Conservation (phyloP, 208 protist genomes). For the Trypanosoma caninum region DNA sequence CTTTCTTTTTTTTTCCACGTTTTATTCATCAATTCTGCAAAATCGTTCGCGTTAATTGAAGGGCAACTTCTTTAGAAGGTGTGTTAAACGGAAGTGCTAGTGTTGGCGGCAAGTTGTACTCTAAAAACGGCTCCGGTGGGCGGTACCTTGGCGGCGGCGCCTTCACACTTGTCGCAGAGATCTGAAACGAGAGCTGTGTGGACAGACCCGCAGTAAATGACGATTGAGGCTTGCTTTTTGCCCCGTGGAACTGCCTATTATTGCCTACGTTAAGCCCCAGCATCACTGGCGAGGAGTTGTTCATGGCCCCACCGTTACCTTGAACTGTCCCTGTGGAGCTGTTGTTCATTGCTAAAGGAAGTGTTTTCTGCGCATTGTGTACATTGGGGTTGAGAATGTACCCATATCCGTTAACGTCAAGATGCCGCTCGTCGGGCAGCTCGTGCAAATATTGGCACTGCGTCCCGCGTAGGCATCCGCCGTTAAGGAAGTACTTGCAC, state of each 20-base stretch:
- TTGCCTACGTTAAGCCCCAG: conserved; percentile 30
- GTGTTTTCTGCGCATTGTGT: conserved; percentile 84
- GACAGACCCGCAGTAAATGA: conserved; percentile 18
- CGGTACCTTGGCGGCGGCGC: conserved; percentile 64
- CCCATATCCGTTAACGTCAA: conserved; percentile 82
- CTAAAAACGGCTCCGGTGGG: conserved; percentile 83
- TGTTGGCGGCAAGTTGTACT: conserved; percentile 81
- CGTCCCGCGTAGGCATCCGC: conserved; percentile 72
- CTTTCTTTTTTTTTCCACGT: background rate
- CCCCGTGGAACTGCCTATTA: conserved; percentile 17
- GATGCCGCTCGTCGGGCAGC: conserved; percentile 84
- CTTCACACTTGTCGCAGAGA: conserved; percentile 14
- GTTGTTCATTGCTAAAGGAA: conserved; percentile 34
- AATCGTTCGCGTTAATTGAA: conserved; percentile 39
- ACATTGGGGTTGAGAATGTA: conserved; percentile 89
- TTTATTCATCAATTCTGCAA: conserved; percentile 45
- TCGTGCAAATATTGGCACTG: conserved; percentile 85
- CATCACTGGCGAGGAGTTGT: conserved; percentile 32
- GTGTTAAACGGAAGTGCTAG: conserved; percentile 73
- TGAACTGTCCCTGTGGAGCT: conserved; percentile 13
- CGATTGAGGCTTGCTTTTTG: conserved; percentile 25
- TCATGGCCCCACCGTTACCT: conserved; percentile 17
- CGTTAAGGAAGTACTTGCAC: conserved; percentile 89
- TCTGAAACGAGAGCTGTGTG: conserved; percentile 16
- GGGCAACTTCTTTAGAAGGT: conserved; percentile 40